These are phyloP conservation scores for Diddensiella transvaalensis DNA, from an alignment of 805 yeast genomes.

Conservation along the genomic window DNA sequence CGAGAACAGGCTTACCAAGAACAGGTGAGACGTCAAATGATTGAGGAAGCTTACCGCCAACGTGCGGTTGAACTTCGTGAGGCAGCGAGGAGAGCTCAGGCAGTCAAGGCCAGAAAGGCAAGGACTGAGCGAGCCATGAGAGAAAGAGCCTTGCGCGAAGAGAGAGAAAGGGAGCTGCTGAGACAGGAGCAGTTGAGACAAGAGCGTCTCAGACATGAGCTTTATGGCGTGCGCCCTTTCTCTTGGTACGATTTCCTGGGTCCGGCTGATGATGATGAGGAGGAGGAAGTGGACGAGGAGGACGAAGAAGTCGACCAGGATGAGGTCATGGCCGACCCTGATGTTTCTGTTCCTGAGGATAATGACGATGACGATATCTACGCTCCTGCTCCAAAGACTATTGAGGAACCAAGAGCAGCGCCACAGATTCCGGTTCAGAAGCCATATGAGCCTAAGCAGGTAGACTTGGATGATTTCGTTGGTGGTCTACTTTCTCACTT, in stretches of 20 bases:
- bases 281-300: constrained; percentile 6
- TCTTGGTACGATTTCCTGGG: constrained; percentile 1
- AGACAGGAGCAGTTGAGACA: constrained; percentile 1
- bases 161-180: background rate
- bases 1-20: background rate
- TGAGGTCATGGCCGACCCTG: constrained; percentile 3
- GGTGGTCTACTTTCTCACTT: constrained; percentile 3
- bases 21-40: background rate
- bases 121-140: background rate
- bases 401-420: background rate
- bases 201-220: too few relatives aligned
- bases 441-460: constrained; percentile 3
- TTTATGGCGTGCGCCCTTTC: background rate
- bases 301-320: constrained; percentile 14
- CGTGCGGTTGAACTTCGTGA: background rate
- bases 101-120: background rate
- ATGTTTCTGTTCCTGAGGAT: constrained; percentile 18
- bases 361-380: constrained; percentile 12
- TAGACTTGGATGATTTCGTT: constrained; percentile 12
- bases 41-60: constrained; percentile 1
- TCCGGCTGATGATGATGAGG: constrained; percentile 3
- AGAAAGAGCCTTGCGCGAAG: background rate
- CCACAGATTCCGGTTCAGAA: background rate
- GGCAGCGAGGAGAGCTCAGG: constrained; percentile 2
- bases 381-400: constrained; percentile 4